These are phyloP conservation scores for Trypanosoma boissoni DNA, from an alignment of 208 protist genomes.

Conservation along the genomic window DNA sequence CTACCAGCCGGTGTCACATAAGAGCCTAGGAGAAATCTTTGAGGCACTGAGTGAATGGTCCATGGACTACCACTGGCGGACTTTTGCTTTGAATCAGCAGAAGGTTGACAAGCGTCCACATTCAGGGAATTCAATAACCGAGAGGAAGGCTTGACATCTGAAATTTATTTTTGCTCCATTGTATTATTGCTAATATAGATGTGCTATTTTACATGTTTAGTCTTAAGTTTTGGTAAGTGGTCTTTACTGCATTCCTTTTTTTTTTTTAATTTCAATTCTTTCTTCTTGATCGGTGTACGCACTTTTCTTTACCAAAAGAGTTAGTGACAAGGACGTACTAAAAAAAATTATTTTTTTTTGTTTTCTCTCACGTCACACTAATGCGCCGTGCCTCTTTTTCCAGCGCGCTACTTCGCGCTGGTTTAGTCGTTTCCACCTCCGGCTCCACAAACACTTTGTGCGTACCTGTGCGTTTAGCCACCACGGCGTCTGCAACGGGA, in stretches of 20 bases:
- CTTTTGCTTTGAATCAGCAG: constrained; percentile 1
- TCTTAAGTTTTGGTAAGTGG: background rate
- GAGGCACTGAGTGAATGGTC: constrained; percentile 35
- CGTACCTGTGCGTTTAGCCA: no score
- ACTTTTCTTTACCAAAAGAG: no score
- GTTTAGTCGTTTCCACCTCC: no score
- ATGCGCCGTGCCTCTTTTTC: background rate
- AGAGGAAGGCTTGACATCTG: background rate
- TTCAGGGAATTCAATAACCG: background rate
- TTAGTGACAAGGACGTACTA: no score
- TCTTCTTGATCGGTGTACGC: no score
- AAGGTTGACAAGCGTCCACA: background rate
- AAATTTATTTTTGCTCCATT: background rate
- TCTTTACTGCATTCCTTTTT: background rate
- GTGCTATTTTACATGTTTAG: no score
- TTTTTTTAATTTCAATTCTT: no score
- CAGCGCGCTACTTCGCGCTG: no score
- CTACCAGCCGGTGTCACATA: constrained; percentile 31
- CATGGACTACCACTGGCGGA: constrained; percentile 30
- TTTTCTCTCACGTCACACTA: background rate
- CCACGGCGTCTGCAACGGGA: no score
- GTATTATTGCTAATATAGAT: background rate
- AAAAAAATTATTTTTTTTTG: no score
- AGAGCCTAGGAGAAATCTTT: constrained; percentile 20
- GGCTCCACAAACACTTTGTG: no score